These are phyloP conservation scores for Polyporus arcularius DNA, from an alignment of 768 basidiomycete genomes.

Conservation along the genomic window DNA sequence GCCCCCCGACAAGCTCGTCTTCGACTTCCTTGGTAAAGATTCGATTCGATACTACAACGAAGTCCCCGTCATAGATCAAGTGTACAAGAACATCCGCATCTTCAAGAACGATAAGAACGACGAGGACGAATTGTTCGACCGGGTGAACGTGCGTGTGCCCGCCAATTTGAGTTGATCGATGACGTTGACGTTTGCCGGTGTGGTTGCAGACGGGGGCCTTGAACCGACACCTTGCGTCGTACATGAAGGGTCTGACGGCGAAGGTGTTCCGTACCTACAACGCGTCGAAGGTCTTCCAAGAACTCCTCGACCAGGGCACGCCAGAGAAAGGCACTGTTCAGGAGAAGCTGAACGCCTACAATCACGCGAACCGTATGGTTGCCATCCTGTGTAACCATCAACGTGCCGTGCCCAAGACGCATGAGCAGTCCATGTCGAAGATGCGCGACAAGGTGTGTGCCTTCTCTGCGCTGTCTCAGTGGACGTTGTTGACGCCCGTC, in stretches of 20 bases:
- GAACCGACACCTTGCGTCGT: slow-evolving; percentile 89
- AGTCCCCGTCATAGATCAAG: slow-evolving; percentile 85
- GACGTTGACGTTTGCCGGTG: slow-evolving; percentile 3
- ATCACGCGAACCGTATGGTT: slow-evolving; percentile 94
- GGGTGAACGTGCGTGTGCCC: slow-evolving; percentile 72
- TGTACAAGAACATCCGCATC: slow-evolving; percentile 97
- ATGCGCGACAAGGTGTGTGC: slow-evolving; percentile 81
- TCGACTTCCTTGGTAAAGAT: slow-evolving; percentile 99
- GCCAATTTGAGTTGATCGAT: not conserved
- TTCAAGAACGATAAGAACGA: slow-evolving; percentile 94
- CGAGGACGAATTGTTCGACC: slow-evolving; percentile 90
- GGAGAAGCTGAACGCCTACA: slow-evolving; percentile 96
- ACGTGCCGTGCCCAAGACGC: slow-evolving; percentile 87
- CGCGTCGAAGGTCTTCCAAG: slow-evolving; percentile 94
- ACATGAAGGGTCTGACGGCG: slow-evolving; percentile 98
- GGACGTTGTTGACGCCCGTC: not conserved
- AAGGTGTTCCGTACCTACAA: slow-evolving; percentile 99
- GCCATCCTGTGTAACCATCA: slow-evolving; percentile 99
- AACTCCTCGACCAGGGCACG: slow-evolving; percentile 77
- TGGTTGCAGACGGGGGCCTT: slow-evolving; percentile 68
- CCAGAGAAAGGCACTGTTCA: slow-evolving; percentile 75
- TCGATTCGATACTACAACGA: slow-evolving; percentile 96
- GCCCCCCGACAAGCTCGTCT: slow-evolving; percentile 83
- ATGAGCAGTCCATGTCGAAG: slow-evolving; percentile 92
- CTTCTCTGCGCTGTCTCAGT: not conserved